Base-by-base conservation (phyloP, 2,329 filamentous ascomycete species). In the Aspergillus clavatus region DNA sequence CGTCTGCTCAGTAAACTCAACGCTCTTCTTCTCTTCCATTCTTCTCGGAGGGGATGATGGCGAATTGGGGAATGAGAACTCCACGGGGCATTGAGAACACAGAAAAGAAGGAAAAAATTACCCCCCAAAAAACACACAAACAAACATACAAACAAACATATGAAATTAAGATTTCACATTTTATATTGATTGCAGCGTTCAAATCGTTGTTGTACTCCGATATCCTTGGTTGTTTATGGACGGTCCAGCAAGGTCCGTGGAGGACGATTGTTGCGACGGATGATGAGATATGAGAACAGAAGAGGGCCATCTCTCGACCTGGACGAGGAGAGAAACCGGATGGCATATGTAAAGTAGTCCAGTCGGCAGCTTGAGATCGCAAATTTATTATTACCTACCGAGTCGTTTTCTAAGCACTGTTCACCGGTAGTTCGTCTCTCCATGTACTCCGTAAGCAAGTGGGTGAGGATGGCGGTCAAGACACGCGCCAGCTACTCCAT, bases 1-100 rank as follows among this genome's bases (percentile, higher is more conserved):
- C 68, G 29, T 63, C 63, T 42, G 66, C 61, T 16, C 61, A 68
- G 63, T 68, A 65, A 62, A 57, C 27, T n/a, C 23, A 35, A 42
- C 38, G 40, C 33, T 28, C 24, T 41, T 19, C 22, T 11, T 14
- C 12, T 40, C 21, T 41, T 19, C 22, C 16, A 18, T n/a, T 40
- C 21, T 21, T 40, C 11, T 14, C 8, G 12, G 21, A 28, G 8
- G 38, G 22, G 18, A 21, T 7, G 5, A 18, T 23, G 23, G 14
- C 6, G 3, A 19, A 42, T 23, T n/a, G n/a, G n/a, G n/a, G n/a
- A n/a, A n/a, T n/a, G n/a, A n/a, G n/a, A n/a, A n/a, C n/a, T n/a
- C n/a, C n/a, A n/a, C n/a, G n/a, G n/a, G n/a, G n/a, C n/a, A n/a
- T n/a, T n/a, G n/a, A n/a, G n/a, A n/a, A n/a, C n/a, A n/a, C 22